A percentile compares a stretch with the other conserved stretches of the same genome.
These are phyloP conservation scores for Mycena metata DNA, from an alignment of 768 basidiomycete species.

Conservation along the genomic window DNA sequence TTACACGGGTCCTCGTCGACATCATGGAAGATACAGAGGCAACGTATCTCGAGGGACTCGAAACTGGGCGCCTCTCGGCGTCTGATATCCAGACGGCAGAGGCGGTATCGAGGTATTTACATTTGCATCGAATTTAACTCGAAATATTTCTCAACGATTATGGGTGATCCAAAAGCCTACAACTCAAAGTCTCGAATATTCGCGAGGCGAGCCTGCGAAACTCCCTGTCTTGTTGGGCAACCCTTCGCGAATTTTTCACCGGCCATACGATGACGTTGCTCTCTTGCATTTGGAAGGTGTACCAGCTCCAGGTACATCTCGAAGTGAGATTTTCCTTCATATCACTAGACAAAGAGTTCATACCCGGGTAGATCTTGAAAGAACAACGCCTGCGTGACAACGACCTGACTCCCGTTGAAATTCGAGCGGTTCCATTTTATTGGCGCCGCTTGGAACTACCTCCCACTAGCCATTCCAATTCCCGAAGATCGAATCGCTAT, in stretches of 20 bases:
- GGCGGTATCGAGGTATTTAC: neutral
- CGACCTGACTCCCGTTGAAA: too few species aligned
- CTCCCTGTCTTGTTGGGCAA: neutral
- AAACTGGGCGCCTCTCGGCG: neutral
- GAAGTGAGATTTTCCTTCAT: neutral
- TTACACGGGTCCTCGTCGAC: neutral
- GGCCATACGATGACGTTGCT: neutral
- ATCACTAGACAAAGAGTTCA: neutral
- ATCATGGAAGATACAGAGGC: neutral
- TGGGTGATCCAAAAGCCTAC: neutral
- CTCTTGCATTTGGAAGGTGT: conserved; percentile 1
- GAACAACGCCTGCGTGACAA: too few species aligned
- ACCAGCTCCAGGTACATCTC: conserved; percentile 1
- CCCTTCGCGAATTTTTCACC: neutral
- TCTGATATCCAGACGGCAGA: neutral
- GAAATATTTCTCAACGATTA: neutral
- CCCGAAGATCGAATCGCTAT: too few species aligned
- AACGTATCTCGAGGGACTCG: conserved; percentile 11
- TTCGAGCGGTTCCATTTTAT: too few species aligned
- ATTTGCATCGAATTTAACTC: neutral
- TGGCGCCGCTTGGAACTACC: too few species aligned
- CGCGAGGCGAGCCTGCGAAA: neutral
- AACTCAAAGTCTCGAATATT: conserved; percentile 6
- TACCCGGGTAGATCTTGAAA: neutral
- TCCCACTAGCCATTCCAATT: too few species aligned